Evolutionary conservation across 768 basidiomycete genomes (phyloP), one percentile per base, ranked within the genome.

Genomic region (Rhodotorula graminis): DNA sequence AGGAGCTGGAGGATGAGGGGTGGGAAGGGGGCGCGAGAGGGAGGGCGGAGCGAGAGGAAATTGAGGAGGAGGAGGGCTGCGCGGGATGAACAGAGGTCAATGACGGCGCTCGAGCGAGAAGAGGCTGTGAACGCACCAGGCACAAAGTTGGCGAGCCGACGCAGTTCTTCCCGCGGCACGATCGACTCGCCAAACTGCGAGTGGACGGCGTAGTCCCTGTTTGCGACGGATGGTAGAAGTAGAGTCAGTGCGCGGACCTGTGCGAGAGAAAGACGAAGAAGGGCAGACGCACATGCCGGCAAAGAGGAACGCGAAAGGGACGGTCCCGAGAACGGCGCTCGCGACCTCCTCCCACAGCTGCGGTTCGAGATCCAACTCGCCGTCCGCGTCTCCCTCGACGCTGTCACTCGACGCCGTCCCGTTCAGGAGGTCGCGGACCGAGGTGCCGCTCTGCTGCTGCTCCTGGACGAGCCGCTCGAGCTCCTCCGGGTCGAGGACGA

Each of bases 261-360:
- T 19, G 31, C 7, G 3, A n/a, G 59, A 18, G 46, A 56, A 40
- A 27, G 59, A 52, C 16, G 6, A 8, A 37, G 50, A 21, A n/a
- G n/a, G 21, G n/a, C n/a, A n/a, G 37, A 68, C 73, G 65, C 64
- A 71, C 73, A 76, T 72, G 15, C 74, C 71, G 16, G 57, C 61
- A 49, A 67, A 76, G 19, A 76, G 61, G 50, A 76, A 76, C 8
- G 59, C 71, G 56, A 76, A 73, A 29, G 75, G 75, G 21, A 76
- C 53, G 25, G 61, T 76, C 64, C 69, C 71, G 33, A 76, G 64
- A 7, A 73, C 61, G 2, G 66, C 69, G 33, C 73, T 71, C 14
- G 64, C 69, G 10, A 76, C 15, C 57, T 76, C 75, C 47, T 76
- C 75, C 75, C 75, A 76, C 52, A 76, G 61, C 44, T 23, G n/a